These are phyloP conservation scores for Lomentospora prolificans DNA, from an alignment of 2,329 filamentous ascomycete species.

Conservation along the genomic window DNA sequence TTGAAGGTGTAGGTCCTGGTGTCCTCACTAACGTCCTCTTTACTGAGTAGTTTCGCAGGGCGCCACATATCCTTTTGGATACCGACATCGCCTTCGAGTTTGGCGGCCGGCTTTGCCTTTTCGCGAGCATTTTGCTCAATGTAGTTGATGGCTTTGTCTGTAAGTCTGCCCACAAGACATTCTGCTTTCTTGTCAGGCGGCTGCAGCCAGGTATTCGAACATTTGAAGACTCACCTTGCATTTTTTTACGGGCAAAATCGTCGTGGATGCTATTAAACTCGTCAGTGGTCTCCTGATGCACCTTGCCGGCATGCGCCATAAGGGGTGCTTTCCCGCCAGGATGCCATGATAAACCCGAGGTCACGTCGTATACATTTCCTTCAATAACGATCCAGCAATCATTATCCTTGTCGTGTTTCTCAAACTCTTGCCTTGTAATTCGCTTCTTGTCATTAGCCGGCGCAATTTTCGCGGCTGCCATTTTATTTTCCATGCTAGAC, in stretches of 20 bases:
- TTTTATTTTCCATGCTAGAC: slow-evolving; percentile 31
- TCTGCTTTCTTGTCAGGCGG: slow-evolving; percentile 20
- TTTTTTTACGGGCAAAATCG: slow-evolving; percentile 37
- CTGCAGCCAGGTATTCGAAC: not conserved
- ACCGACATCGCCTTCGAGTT: slow-evolving; percentile 18
- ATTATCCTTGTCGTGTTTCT: slow-evolving; percentile 35
- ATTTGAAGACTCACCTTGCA: slow-evolving; percentile 23
- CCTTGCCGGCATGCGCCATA: slow-evolving; percentile 36
- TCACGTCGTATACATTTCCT: slow-evolving; percentile 40
- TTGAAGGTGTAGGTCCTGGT: slow-evolving; percentile 35
- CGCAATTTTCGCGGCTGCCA: slow-evolving; percentile 31
- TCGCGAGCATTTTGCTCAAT: slow-evolving; percentile 25
- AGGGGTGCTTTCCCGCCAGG: slow-evolving; percentile 38
- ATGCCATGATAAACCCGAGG: slow-evolving; percentile 36
- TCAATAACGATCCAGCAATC: slow-evolving; percentile 46
- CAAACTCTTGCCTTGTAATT: slow-evolving; percentile 42
- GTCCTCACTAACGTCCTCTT: slow-evolving; percentile 26
- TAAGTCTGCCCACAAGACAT: slow-evolving; percentile 38
- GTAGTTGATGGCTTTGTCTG: slow-evolving; percentile 35
- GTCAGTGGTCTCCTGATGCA: slow-evolving; percentile 36
- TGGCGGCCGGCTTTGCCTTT: not conserved
- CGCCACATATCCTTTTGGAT: slow-evolving; percentile 35
- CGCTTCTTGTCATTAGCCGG: slow-evolving; percentile 34
- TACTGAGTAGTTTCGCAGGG: slow-evolving; percentile 28
- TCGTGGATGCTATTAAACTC: slow-evolving; percentile 42